Base-by-base conservation (phyloP, 2,329 filamentous ascomycete species). In the Neopestalotiopsis clavispora region DNA sequence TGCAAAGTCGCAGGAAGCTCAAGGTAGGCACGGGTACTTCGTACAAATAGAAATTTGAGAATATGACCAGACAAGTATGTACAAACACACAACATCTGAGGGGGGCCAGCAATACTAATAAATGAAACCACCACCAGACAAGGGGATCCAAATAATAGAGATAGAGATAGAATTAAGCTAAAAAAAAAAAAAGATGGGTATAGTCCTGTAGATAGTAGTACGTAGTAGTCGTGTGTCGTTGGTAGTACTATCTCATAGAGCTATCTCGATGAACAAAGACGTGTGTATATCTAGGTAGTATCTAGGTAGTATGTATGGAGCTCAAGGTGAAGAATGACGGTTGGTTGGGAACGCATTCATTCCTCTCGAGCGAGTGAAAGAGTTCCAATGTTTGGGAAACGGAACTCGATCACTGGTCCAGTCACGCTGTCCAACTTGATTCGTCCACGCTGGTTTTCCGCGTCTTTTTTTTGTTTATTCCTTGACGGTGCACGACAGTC, bases 401-500 rank as follows among this genome's bases (percentile, higher is more conserved):
- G 34, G 28, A 34, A 38, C 34, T 40, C 17, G 52, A 40, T 42
- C 23, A 28, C 23, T 28, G 23, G 23, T 28, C 23, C 23, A 13
- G 34, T 67, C 59, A 57, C 52, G 65, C n/a, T 30, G 32, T 28
- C 59, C 59, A 38, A 40, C 59, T 28, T 34, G 34, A 42, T 38
- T 34, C 59, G 34, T 20, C n/a, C 59, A 60, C 52, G 13, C 34
- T 17, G 34, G n/a, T 42, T 23, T 67, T 34, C 58, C 59, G 66
- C 66, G 66, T 63, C 49, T 28, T 45, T 57, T 28, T 28, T 58
- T 17, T 67, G 66, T 67, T 63, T 62, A 63, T 67, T 62, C 57
- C 32, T 34, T 63, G 66, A 62, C 59, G 66, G 38, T 40, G 58
- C 58, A 67, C 66, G 59, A 42, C 66, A 57, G 57, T 49, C 59